Evolutionary conservation across 176 grass and related monocot genomes (phyloP).

Genomic region (Sorghum bicolor): Sorghum_bicolor_NCBIv3 NC_012873.2:2673501-2674000

Average conservation of each 20-base stretch:
- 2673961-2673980: neutral
- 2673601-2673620: constrained; percentile 63
- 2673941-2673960: constrained; percentile 6
- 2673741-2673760: neutral
- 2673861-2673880: neutral
- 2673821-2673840: neutral
- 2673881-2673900: constrained; percentile 61
- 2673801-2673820: neutral
- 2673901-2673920: constrained; percentile 15
- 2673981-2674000: neutral
- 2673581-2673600: constrained; percentile 83
- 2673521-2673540: neutral
- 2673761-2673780: neutral
- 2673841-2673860: neutral
- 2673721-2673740: constrained; percentile 4
- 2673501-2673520: constrained; percentile 66
- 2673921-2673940: constrained; percentile 33
- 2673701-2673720: neutral
- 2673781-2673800: neutral
- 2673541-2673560: constrained; percentile 35
- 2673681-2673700: constrained; percentile 14
- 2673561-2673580: constrained; percentile 82
- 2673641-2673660: neutral
- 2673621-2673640: neutral
- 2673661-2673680: constrained; percentile 1